phyloP scores from a whole-genome alignment of 176 grass and related monocot genomes.

The Ensete ventricosum region DNA sequence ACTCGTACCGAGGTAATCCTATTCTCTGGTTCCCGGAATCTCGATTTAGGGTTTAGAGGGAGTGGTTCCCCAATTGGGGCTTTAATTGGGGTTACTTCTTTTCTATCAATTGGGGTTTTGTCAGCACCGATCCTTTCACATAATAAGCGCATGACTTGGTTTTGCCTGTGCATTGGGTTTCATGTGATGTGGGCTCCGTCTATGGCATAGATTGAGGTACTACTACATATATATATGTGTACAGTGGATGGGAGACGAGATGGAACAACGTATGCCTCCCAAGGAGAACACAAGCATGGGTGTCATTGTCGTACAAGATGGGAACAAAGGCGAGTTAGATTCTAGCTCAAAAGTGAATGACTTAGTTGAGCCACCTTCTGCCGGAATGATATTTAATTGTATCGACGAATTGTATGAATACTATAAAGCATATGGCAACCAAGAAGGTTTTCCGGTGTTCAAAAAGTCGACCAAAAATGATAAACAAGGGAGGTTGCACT shows the following conservation, averaged over 20 bases:
- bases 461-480: constrained; percentile 9
- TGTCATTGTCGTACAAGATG: not conserved
- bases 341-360: constrained; percentile 1
- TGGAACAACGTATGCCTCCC: not conserved
- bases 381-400: constrained; percentile 8
- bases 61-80: not conserved
- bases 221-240: too few relatives aligned
- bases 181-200: not conserved
- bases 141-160: not conserved
- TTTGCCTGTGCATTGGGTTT: not conserved
- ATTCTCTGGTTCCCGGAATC: too few relatives aligned
- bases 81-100: not conserved
- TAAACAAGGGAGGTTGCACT: constrained; percentile 6
- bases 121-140: not conserved
- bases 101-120: not conserved
- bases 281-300: not conserved
- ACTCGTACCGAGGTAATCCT: not conserved
- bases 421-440: constrained; percentile 10
- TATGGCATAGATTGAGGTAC: too few relatives aligned
- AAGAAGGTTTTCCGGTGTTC: constrained; percentile 15
- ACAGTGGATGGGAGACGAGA: constrained; percentile 3
- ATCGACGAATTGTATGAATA: constrained; percentile 8
- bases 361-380: not conserved
- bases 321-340: not conserved
- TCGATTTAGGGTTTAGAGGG: not conserved